Base-by-base conservation (phyloP, 2,329 filamentous ascomycete genomes). In the Pseudogymnoascus sp. region DNA sequence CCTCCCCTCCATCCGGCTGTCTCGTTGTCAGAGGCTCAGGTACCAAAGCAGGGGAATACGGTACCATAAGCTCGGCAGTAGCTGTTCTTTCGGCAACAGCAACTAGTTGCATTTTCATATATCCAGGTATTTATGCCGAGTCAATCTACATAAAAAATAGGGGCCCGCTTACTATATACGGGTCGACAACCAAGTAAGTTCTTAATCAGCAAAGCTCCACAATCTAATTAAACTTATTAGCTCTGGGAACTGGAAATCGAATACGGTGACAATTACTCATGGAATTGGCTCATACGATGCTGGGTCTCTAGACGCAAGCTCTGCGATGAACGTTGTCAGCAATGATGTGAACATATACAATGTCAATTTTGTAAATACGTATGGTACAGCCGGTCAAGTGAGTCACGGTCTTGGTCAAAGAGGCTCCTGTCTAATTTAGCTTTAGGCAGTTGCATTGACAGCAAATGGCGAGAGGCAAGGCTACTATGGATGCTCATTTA, bases 401-500 rank as follows among this genome's bases (percentile, higher is more conserved):
- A 40, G 37, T 40, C 7, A 40, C 37, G n/a, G 37, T 40, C n/a
- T 40, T 40, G 37, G 16, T 40, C 37, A 40, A 40, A 40, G 28
- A 31, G 16, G 14, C n/a, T 16, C 37, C 37, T 8, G 37, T 40
- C n/a, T 40, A 40, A 40, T 14, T 67, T 63, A 52, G 59, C 64
- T 40, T n/a, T 40, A 83, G 65, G 81, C 78, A 6, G 73, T 84
- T 33, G 83, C 82, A 1, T 63, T 85, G 18, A 80, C 77, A 33
- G 80, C 83, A 4, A 74, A 78, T 31, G 75, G 72, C 62, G 75
- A 79, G 62, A 79, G 83, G 70, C 62, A 65, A 49, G 80, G 79
- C 49, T 85, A 81, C 73, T 85, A 85, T 65, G 82, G 73, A 25
- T 81, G 79, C 64, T 73, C 78, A 61, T 77, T 86, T 67, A 75